Base-by-base conservation (phyloP, 2,329 filamentous ascomycete species). In the Zymoseptoria passerinii region DNA sequence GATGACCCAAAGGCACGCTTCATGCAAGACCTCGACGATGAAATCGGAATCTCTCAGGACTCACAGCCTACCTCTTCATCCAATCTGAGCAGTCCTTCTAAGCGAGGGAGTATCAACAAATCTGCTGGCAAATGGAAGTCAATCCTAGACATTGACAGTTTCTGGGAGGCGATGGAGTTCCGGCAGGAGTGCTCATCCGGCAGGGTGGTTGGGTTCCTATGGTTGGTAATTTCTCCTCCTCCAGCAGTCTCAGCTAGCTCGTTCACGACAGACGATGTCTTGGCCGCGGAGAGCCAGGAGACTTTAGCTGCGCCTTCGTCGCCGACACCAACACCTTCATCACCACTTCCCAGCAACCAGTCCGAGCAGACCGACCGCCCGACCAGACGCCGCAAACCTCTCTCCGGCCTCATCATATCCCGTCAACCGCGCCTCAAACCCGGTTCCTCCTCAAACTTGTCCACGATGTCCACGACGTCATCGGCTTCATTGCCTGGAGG, bases 111-210 rank as follows among this genome's bases (percentile, higher is more conserved):
- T 64, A 80, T 77, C 27, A 44, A 16, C 7, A 44, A 44, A 44
- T 16, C 10, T n/a, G 35, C 10, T 7, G 88, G 88, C 0, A 80
- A 83, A 58, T 99, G 94, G 94, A 88, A 85, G 70, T 91, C 88
- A 60, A 85, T 96, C 23, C 86, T 82, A 70, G 88, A 85, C 0
- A 76, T 99, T 48, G 89, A 92, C n/a, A 86, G 92, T 65, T 99
- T 99, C 69, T 99, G 94, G 94, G 94, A 99, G 62, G 88, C 95
- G 81, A 97, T 99, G 92, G 87, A 92, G 0, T 97, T 89, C 70
- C 81, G 94, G 58, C 94, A 97, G 71, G 94, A 99, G 70, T 99
- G 94, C 70, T 96, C 92, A 0, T 90, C 91, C 35, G 95, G 94
- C 0, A 82, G 92, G 18, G 80, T 96, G 69, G 95, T 96, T 0